These are phyloP conservation scores for Clarireedia paspali DNA, from an alignment of 2,329 filamentous ascomycete genomes.

Conservation along the genomic window DNA sequence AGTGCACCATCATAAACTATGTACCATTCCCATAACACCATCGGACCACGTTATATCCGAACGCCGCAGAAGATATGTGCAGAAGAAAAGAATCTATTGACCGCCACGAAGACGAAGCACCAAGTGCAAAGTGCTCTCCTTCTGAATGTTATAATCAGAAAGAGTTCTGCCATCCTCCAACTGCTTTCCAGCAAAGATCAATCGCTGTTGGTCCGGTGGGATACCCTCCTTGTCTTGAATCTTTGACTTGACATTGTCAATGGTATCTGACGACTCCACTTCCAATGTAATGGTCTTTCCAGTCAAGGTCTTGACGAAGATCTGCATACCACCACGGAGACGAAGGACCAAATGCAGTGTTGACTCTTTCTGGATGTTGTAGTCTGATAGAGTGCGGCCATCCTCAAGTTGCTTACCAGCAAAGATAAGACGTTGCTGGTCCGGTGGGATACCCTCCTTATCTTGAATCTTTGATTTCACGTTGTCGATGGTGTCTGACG, in stretches of 20 bases:
- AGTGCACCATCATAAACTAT: slow-evolving; percentile 1
- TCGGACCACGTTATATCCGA: not conserved
- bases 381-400: slow-evolving; percentile 72
- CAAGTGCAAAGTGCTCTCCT: slow-evolving; percentile 64
- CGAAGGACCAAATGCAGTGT: slow-evolving; percentile 65
- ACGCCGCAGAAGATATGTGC: slow-evolving; percentile 5
- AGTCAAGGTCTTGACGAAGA: slow-evolving; percentile 50
- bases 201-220: slow-evolving; percentile 61
- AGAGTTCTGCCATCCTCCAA: slow-evolving; percentile 69
- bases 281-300: slow-evolving; percentile 65
- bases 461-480: slow-evolving; percentile 68
- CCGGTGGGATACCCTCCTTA: slow-evolving; percentile 64
- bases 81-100: slow-evolving; percentile 15
- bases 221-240: slow-evolving; percentile 69
- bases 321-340: slow-evolving; percentile 53
- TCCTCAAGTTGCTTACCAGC: slow-evolving; percentile 68
- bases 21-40: slow-evolving; percentile 1
- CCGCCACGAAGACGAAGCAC: slow-evolving; percentile 66
- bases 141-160: slow-evolving; percentile 85
- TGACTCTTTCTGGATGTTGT: slow-evolving; percentile 79
- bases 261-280: slow-evolving; percentile 61
- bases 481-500: slow-evolving; percentile 62
- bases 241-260: slow-evolving; percentile 64
- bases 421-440: slow-evolving; percentile 64
- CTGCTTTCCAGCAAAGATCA: slow-evolving; percentile 66